These are phyloP conservation scores for Acacia confusa DNA, from an alignment of 306 rosid genomes.

Conservation along the genomic window DNA sequence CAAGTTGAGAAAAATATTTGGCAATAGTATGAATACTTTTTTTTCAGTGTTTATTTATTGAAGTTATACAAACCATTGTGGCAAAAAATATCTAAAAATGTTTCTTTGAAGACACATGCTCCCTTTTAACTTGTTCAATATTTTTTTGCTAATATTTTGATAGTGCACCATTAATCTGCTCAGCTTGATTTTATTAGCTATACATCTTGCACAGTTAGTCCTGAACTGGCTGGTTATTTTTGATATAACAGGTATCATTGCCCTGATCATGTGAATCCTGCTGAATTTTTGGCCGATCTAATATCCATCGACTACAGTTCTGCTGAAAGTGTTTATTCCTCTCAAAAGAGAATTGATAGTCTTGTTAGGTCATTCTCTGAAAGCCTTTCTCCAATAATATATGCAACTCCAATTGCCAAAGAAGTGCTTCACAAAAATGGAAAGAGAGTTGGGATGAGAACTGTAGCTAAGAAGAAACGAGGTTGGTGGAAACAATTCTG, in stretches of 20 bases:
- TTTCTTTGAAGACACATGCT: constrained; percentile 12
- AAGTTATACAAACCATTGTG: constrained; percentile 7
- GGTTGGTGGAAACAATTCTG: constrained; percentile 92
- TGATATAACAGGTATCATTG: constrained; percentile 68
- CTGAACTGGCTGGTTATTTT: constrained; percentile 21
- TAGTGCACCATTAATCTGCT: constrained; percentile 17
- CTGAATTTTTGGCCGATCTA: constrained; percentile 96
- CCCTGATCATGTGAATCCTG: constrained; percentile 91
- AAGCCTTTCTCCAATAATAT: constrained; percentile 55
- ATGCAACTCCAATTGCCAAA: constrained; percentile 66
- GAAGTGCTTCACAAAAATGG: constrained; percentile 43
- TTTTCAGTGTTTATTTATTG: constrained; percentile 8
- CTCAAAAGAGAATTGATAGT: constrained; percentile 75
- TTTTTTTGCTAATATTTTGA: background rate
- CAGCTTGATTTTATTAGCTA: constrained; percentile 3
- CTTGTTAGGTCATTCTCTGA: constrained; percentile 81
- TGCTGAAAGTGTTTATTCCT: constrained; percentile 76
- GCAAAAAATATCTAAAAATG: background rate
- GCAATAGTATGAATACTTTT: constrained; percentile 11
- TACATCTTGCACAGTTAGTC: constrained; percentile 3
- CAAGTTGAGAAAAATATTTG: constrained; percentile 14
- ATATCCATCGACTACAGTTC: constrained; percentile 93
- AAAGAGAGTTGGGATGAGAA: constrained; percentile 39
- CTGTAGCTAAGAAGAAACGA: constrained; percentile 56
- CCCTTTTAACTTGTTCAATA: background rate